These are phyloP conservation scores for Pelargonium hybrid DNA, from an alignment of 441 rosid genomes.

Conservation along the genomic window DNA sequence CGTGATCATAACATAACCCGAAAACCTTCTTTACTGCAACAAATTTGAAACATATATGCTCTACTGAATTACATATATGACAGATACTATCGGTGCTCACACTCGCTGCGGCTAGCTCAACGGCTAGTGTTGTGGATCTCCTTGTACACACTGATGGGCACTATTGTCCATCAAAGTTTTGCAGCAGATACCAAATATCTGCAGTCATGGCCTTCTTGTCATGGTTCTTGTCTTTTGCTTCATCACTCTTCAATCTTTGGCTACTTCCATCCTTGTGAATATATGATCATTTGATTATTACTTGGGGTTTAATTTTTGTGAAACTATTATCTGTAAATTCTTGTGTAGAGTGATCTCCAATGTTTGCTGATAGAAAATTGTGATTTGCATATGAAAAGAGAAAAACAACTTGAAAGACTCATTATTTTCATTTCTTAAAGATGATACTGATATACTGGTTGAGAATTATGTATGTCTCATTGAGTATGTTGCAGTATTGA, in stretches of 20 bases:
- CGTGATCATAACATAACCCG: no score
- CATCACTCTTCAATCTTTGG: constrained; percentile 64
- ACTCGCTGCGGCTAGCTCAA: constrained; percentile 58
- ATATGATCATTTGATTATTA: background rate
- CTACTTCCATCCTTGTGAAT: constrained; percentile 40
- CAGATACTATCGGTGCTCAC: constrained; percentile 59
- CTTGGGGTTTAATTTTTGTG: background rate
- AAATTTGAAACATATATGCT: background rate
- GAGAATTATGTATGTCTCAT: no score
- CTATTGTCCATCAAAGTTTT: constrained; percentile 32
- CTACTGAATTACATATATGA: background rate
- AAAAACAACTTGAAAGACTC: no score
- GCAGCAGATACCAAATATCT: constrained; percentile 51
- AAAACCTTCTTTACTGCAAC: background rate
- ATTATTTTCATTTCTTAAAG: no score
- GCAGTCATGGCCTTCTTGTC: constrained; percentile 68
- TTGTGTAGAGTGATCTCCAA: no score
- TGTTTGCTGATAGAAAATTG: no score
- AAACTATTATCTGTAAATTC: no score
- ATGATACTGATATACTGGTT: no score
- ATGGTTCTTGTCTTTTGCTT: constrained; percentile 50
- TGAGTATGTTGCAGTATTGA: no score
- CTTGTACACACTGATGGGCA: constrained; percentile 21
- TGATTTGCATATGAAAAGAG: no score
- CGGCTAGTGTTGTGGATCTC: constrained; percentile 47